Evolutionary conservation across 1,139 yeast species (phyloP), one percentile per base, ranked within the genome.

Genomic region (Candida freyschussii): DNA sequence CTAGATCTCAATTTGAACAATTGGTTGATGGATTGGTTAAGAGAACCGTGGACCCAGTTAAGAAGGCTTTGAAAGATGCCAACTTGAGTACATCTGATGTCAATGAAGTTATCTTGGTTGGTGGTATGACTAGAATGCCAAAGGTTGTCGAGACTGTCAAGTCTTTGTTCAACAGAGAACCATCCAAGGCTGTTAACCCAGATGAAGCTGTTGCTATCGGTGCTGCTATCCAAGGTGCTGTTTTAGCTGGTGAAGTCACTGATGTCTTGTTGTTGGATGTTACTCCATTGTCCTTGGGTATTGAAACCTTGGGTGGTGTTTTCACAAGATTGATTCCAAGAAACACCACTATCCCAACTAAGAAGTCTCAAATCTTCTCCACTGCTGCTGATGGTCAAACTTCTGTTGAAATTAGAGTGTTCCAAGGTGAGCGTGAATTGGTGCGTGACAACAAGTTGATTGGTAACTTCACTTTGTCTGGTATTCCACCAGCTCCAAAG

Each of bases 371-470:
- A 72, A 85, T 85, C 52, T 89, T 89, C 78, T 86, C 96, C 39
- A 87, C 97, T 43, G 93, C 91, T 54, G 95, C 91, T 52, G 96
- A 89, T 66, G 89, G 89, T 74, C 97, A 89, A 69, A 95, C 95
- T 50, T 89, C 94, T 61, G 97, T 89, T 46, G 73, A 86, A 65
- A 89, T 89, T 64, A 96, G 87, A 71, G 96, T 89, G 41, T 89
- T 67, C 60, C 96, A 89, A 69, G 97, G 97, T 75, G 97, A 89
- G 71, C 85, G 97, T 69, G 83, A 96, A 39, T 75, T 84, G 72
- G 86, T 94, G 45, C 85, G 85, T 70, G 96, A 89, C 67, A 89
- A 89, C 76, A 89, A 89, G 70, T 69, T 82, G 59, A 76, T 89
- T 54, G 97, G 97, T 66, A 89, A 89, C 71, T 89, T 89, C 61